phyloP scores from a whole-genome alignment of 2,329 filamentous ascomycete genomes.

The Pseudocercospora ulei region DNA sequence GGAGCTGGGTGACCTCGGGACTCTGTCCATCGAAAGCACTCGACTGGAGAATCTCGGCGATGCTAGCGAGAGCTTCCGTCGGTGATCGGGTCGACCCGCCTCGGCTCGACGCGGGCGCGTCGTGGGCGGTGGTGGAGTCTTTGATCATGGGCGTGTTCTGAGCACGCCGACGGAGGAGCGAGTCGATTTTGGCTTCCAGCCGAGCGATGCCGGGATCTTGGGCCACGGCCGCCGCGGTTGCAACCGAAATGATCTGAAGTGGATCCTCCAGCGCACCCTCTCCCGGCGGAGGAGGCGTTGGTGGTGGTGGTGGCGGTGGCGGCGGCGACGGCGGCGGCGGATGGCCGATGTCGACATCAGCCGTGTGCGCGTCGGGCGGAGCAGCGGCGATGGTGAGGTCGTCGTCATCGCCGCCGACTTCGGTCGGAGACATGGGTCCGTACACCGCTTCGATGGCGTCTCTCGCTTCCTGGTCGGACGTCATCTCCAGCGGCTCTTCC shows the following conservation, averaged over 20 bases:
- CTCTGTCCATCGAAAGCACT: conserved; percentile 11
- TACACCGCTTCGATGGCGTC: conserved; percentile 10
- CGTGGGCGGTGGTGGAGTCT: conserved; percentile 1
- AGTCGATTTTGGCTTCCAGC: conserved; percentile 17
- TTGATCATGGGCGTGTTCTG: neutral
- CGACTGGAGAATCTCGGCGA: conserved; percentile 12
- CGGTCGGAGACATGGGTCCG: conserved; percentile 11
- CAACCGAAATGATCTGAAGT: conserved; percentile 8
- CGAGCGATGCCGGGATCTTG: conserved; percentile 15
- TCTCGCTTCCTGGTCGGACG: conserved; percentile 4
- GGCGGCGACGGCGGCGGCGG: neutral
- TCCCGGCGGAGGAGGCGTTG: conserved; percentile 4
- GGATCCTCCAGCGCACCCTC: neutral
- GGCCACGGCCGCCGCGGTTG: conserved; percentile 13
- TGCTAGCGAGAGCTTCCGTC: conserved; percentile 12
- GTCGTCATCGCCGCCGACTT: conserved; percentile 9
- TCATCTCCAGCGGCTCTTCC: conserved; percentile 7
- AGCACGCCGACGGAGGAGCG: conserved; percentile 5
- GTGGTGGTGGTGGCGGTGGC: conserved; percentile 6
- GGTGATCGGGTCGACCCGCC: neutral
- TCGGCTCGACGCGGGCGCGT: neutral
- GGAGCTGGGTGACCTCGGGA: conserved; percentile 13
- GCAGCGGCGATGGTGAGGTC: too few relatives aligned
- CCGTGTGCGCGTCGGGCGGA: too few relatives aligned
- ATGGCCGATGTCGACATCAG: neutral